These are phyloP conservation scores for Maudiozyma pseudohumilis DNA, from an alignment of 805 yeast species.

Conservation along the genomic window DNA sequence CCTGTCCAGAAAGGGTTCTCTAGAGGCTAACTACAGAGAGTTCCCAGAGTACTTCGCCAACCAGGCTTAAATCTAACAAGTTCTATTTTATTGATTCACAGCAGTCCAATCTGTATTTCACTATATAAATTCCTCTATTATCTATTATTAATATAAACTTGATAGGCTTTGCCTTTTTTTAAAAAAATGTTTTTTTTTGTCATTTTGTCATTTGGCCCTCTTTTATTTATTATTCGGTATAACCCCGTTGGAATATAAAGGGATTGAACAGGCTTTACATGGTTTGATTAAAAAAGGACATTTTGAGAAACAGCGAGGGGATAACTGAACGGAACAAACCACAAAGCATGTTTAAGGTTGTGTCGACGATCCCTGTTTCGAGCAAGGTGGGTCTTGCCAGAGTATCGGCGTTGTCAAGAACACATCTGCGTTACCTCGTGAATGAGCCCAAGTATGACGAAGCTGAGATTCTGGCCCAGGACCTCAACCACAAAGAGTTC, in stretches of 20 bases:
- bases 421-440: no score
- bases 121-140: constrained; percentile 1
- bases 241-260: not conserved
- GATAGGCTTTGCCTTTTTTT: not conserved
- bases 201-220: no score
- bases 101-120: not conserved
- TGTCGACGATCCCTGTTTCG: no score
- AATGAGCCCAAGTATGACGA: constrained; percentile 29
- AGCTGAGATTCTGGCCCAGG: constrained; percentile 24
- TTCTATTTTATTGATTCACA: not conserved
- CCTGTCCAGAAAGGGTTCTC: constrained; percentile 88
- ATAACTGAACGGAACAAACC: not conserved
- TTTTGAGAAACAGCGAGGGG: not conserved
- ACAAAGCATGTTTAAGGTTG: not conserved
- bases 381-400: no score
- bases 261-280: not conserved
- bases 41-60: constrained; percentile 76
- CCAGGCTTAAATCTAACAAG: constrained; percentile 31
- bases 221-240: no score
- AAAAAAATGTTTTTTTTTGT: not conserved
- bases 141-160: not conserved
- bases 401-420: no score
- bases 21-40: constrained; percentile 80
- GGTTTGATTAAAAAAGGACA: not conserved
- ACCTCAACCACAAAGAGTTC: constrained; percentile 20